Base-by-base conservation (phyloP, 2,329 filamentous ascomycete species). In the Rutstroemia sp. region DNA sequence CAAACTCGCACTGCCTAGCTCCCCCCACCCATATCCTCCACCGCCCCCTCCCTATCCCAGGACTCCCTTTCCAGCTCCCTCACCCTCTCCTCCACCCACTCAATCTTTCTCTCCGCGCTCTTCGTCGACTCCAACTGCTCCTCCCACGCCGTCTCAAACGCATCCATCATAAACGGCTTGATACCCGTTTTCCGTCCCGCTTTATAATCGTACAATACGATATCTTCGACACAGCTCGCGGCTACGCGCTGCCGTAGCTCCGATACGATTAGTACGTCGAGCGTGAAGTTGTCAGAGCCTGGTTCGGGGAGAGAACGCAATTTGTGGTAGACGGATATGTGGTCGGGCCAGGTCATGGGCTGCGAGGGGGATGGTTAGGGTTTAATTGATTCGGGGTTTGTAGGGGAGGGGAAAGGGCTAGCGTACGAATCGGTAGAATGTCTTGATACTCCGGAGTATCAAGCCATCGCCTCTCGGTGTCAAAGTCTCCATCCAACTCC, bases 351-450 rank as follows among this genome's bases (percentile, higher is more conserved):
- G 37, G 79, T 86, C 81, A 96, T 86, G 16, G 91, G 89, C 88
- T 57, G 19, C 10, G 2, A 4, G 6, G 1, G 23, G 23, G 16
- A 1, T 1, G 23, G 23, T 23, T 23, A 23, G 23, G 3, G 4
- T 23, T 23, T 23, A 23, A 3, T 23, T 23, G 23, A 23, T 23
- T 23, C 3, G 23, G 23, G 39, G 12, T 27, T 23, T 7, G 2
- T 10, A 4, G n/a, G 38, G 19, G 14, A 9, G 37, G 12, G 30
- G 38, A 21, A 51, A 47, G 60, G 19, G 30, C 30, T 19, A 45
- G 38, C 86, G 61, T 69, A 94, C 89, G 73, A 95, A 91, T 73
- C 96, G 96, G 72, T 87, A 96, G 63, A 95, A 86, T 0, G 88
- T 85, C 64, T 80, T 87, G 63, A 96, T 90, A 63, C 84, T 89